These are phyloP conservation scores for Neocatenulostroma microsporum DNA, from an alignment of 2,329 filamentous ascomycete species.

Conservation along the genomic window DNA sequence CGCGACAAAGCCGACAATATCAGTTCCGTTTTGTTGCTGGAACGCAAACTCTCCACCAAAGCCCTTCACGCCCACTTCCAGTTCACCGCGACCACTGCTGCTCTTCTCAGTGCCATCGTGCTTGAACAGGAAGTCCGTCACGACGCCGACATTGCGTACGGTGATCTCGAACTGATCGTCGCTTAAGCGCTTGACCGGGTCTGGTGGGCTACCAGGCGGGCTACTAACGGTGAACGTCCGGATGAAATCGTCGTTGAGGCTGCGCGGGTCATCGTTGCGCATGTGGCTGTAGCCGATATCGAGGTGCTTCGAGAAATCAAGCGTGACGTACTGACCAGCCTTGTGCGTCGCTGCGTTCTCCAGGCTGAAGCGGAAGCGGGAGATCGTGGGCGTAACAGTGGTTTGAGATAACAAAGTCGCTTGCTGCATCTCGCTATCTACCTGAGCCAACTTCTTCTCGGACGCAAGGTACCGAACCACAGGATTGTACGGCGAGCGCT, in stretches of 20 bases:
- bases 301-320: conserved; percentile 63
- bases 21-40: conserved; percentile 27
- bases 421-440: conserved; percentile 22
- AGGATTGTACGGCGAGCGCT: conserved; percentile 72
- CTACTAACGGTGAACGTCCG: conserved; percentile 77
- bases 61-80: conserved; percentile 62
- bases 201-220: conserved; percentile 34
- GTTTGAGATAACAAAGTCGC: conserved; percentile 55
- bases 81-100: conserved; percentile 33
- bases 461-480: conserved; percentile 55
- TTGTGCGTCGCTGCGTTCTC: conserved; percentile 43
- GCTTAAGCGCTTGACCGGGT: conserved; percentile 16
- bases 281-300: conserved; percentile 73
- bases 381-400: conserved; percentile 57
- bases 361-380: conserved; percentile 55
- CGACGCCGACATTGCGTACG: conserved; percentile 59
- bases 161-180: conserved; percentile 62
- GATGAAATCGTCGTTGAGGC: conserved; percentile 76
- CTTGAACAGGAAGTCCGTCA: conserved; percentile 57
- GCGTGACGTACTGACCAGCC: conserved; percentile 68
- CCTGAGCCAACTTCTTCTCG: conserved; percentile 40
- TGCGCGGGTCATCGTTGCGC: conserved; percentile 69
- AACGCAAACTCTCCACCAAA: conserved; percentile 60
- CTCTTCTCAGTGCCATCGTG: conserved; percentile 13
- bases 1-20: conserved; percentile 57